Conservation (phyloP, 108 stramenopile species). For the Conticribra weissflogii region DNA sequence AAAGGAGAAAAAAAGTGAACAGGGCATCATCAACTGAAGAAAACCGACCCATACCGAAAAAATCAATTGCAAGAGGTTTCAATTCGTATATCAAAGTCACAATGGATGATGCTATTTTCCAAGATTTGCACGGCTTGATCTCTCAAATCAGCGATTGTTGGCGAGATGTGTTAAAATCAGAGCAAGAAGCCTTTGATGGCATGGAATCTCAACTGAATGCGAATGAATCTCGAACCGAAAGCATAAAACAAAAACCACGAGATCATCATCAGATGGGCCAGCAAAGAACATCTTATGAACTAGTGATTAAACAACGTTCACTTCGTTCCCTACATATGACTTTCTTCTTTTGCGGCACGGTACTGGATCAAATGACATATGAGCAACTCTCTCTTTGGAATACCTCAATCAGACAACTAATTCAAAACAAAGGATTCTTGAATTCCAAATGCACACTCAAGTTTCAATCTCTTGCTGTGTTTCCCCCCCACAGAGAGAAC, state of each 20-base stretch:
- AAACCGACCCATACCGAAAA: neutral
- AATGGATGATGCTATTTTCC: constrained; percentile 43
- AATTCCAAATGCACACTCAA: constrained; percentile 25
- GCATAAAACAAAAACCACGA: too few relatives aligned
- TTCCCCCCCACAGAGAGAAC: constrained; percentile 59
- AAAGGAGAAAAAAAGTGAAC: neutral
- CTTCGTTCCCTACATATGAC: constrained; percentile 65
- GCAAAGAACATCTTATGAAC: constrained; percentile 6
- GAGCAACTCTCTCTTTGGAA: constrained; percentile 50
- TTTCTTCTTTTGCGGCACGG: constrained; percentile 63
- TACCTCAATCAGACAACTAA: constrained; percentile 17
- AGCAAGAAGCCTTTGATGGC: neutral
- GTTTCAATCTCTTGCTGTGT: constrained; percentile 36
- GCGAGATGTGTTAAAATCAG: constrained; percentile 9
- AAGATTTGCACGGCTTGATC: constrained; percentile 29
- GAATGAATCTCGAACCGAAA: neutral
- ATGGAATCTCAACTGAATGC: neutral
- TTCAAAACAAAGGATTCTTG: neutral
- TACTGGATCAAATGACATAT: constrained; percentile 41
- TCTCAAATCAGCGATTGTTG: constrained; percentile 10
- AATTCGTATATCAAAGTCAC: constrained; percentile 65
- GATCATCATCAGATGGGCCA: constrained; percentile 6
- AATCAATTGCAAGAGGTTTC: constrained; percentile 16
- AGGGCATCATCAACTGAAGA: too few relatives aligned
- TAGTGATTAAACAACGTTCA: constrained; percentile 49